phyloP scores from a whole-genome alignment of 2,329 filamentous ascomycete species.

The Colletotrichum phormii region DNA sequence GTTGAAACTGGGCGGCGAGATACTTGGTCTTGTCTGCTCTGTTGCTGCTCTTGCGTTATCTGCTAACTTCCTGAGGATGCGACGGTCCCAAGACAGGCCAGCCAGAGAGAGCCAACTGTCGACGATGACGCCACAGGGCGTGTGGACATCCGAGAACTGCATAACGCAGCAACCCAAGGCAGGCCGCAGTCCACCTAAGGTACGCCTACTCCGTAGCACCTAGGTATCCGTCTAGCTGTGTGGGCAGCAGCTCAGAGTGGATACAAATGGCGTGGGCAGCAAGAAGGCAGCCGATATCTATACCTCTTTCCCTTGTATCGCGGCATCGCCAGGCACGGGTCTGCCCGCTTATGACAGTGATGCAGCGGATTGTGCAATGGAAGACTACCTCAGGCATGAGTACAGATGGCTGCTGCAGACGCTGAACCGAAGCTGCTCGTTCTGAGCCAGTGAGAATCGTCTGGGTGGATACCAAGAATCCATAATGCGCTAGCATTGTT shows the following conservation, averaged over 20 bases:
- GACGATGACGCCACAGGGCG: conserved; percentile 23
- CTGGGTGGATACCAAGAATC: not conserved
- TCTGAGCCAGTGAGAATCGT: conserved; percentile 12
- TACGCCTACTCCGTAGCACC: too few relatives aligned
- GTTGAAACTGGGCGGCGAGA: conserved; percentile 14
- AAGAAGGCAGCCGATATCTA: not conserved
- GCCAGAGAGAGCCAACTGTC: conserved; percentile 9
- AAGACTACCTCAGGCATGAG: conserved; percentile 32
- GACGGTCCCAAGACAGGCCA: not conserved
- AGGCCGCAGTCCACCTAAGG: too few relatives aligned
- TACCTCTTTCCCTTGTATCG: not conserved
- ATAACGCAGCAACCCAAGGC: not conserved
- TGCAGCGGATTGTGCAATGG: conserved; percentile 31
- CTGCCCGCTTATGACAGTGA: conserved; percentile 12
- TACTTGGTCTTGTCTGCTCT: conserved; percentile 6
- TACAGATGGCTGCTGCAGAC: conserved; percentile 19
- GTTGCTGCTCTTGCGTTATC: conserved; percentile 17
- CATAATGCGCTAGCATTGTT: not conserved
- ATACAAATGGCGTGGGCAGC: conserved; percentile 20
- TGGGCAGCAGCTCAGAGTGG: conserved; percentile 14
- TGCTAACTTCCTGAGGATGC: conserved; percentile 7
- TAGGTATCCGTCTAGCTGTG: too few relatives aligned
- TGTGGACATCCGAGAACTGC: not conserved
- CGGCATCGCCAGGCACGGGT: conserved; percentile 3
- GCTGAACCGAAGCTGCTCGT: not conserved